Evolutionary conservation across 371 early-diverging fungal species (phyloP).

Genomic region (Syncephalastrum monosporum): DNA sequence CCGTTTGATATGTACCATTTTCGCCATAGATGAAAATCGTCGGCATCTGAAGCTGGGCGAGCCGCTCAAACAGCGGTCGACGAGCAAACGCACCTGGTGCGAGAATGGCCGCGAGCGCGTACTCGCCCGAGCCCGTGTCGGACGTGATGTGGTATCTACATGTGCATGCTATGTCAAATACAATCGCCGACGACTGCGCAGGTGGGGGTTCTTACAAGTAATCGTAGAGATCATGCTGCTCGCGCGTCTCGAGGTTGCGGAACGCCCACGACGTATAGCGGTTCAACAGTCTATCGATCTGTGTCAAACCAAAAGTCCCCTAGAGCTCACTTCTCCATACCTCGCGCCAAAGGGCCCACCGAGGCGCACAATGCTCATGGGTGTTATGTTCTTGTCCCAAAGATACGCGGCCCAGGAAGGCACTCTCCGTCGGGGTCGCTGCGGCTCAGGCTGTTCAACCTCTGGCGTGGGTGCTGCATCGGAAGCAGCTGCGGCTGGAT

Average conservation of each 20-base stretch:
- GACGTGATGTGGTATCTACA: slow-evolving; percentile 74
- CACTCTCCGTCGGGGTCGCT: slow-evolving; percentile 23
- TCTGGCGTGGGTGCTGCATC: slow-evolving; percentile 7
- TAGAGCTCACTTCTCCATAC: slow-evolving; percentile 50
- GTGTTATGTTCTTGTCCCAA: slow-evolving; percentile 79
- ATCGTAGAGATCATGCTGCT: slow-evolving; percentile 57
- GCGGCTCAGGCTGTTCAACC: slow-evolving; percentile 2
- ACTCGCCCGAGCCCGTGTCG: slow-evolving; percentile 77
- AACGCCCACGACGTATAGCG: slow-evolving; percentile 72
- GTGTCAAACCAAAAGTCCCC: slow-evolving; percentile 8
- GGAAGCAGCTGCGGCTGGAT: slow-evolving; percentile 12
- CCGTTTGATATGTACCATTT: slow-evolving; percentile 25
- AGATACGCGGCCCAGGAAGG: slow-evolving; percentile 57
- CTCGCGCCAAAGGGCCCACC: slow-evolving; percentile 79
- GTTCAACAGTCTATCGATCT: slow-evolving; percentile 51
- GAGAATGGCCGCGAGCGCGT: slow-evolving; percentile 73
- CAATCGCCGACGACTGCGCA: not conserved
- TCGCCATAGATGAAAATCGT: slow-evolving; percentile 80
- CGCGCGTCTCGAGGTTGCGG: slow-evolving; percentile 60
- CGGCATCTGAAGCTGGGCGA: slow-evolving; percentile 71
- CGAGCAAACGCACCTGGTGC: slow-evolving; percentile 84
- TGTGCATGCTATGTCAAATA: not conserved
- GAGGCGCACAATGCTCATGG: slow-evolving; percentile 78
- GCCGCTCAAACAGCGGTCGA: slow-evolving; percentile 69
- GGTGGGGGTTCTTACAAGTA: slow-evolving; percentile 56